Evolutionary conservation across 176 grass and related monocot genomes (phyloP).

Genomic region (Zoysia japonica): DNA sequence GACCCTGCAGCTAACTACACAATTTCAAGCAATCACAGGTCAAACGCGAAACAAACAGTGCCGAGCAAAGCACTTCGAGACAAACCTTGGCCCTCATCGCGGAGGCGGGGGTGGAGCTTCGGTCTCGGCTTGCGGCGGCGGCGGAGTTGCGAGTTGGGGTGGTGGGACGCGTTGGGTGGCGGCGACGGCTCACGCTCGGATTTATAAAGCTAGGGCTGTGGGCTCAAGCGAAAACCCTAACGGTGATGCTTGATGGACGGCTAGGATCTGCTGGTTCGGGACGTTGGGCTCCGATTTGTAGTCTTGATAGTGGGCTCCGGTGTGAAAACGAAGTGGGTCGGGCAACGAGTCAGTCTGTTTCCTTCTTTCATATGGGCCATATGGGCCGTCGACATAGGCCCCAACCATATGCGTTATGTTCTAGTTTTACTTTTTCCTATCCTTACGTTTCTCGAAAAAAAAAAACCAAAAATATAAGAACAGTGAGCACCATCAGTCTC

Average conservation of each 20-base stretch:
- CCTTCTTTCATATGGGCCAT: background rate
- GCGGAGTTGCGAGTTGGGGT: background rate
- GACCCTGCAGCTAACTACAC: background rate
- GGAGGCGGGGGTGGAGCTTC: background rate
- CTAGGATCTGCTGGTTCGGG: slow-evolving; percentile 11
- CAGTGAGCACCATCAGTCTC: background rate
- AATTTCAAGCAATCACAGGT: background rate
- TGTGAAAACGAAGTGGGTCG: background rate
- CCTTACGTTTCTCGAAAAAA: too few relatives aligned
- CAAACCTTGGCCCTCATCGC: slow-evolving; percentile 66
- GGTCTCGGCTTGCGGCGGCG: background rate
- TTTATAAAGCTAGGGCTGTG: slow-evolving; percentile 32
- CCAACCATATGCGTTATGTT: background rate
- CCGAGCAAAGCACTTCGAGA: accelerated
- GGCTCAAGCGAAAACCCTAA: slow-evolving; percentile 33
- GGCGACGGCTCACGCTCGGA: background rate
- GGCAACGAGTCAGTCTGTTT: too few relatives aligned
- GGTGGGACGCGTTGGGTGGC: background rate
- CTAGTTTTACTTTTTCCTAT: too few relatives aligned
- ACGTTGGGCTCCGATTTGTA: background rate
- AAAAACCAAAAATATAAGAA: background rate
- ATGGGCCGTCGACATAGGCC: background rate
- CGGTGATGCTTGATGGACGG: slow-evolving; percentile 17
- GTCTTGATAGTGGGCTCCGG: background rate
- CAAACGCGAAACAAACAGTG: background rate